Base-by-base conservation (phyloP, 352 stramenopile genomes). In the Globisporangium cystogenes region DNA sequence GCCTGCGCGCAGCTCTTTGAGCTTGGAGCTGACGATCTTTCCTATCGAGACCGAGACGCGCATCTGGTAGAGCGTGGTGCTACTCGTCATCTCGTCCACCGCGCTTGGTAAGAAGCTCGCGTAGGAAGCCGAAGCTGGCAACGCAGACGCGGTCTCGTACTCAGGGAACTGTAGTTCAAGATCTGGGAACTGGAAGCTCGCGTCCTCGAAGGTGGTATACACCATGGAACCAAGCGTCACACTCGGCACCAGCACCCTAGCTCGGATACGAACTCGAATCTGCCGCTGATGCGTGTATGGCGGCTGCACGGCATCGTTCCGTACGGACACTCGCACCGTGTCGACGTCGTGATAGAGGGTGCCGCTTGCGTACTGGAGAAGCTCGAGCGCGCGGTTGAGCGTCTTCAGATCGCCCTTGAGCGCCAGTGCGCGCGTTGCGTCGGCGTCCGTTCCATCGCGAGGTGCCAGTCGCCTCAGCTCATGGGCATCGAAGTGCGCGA, bases 111-210 rank as follows among this genome's bases (percentile, higher is more conserved):
- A 5, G 33, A 37, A 37, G 14, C 12, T 37, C 1, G 10, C 33
- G 18, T 37, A 37, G 14, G 33, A 37, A 1, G 33, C 12, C 14
- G 33, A 18, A 37, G 33, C 33, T 37, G 33, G 33, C 33, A 37
- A 37, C 33, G 33, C 33, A 16, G 33, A 15, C 33, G 16, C 33
- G 14, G 3, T 16, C 43, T 31, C 43, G 47, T 48, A 16, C 14
- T 40, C 14, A 24, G 58, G 45, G 35, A 57, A 54, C 21, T 46
- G 33, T 7, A 81, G 45, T 20, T 54, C 26, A 16, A 87, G 53
- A 24, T 75, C 50, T 7, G 74, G 58, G 41, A 83, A 83, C 27
- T 52, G 65, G 43, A 76, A 85, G 15, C 60, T 60, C 40, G 54
- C 54, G 42, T 85, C 76, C 48, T 87, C 73, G 55, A 42, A 49